Evolutionary conservation across 495 filamentous ascomycete species (phyloP).

Genomic region (Lophiostoma macrostomum): DNA sequence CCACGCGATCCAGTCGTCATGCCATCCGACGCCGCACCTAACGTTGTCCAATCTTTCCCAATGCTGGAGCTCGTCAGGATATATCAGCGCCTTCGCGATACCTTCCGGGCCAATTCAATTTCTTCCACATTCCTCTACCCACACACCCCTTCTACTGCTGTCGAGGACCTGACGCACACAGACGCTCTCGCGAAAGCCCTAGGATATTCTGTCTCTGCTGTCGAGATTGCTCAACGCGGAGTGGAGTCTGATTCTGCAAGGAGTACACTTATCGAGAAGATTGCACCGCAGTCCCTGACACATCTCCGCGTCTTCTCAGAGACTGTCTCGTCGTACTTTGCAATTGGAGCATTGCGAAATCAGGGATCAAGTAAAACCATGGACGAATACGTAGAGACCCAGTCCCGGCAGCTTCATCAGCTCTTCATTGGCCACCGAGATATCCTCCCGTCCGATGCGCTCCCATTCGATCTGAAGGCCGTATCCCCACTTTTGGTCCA

Average conservation of each 20-base stretch:
- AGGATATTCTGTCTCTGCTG: constrained; percentile 83
- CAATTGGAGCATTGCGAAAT: constrained; percentile 66
- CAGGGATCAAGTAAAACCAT: constrained; percentile 58
- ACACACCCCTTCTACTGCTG: constrained; percentile 31
- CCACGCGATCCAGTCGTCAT: constrained; percentile 25
- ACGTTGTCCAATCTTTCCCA: constrained; percentile 5
- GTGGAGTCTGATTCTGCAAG: constrained; percentile 67
- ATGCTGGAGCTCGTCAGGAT: constrained; percentile 67
- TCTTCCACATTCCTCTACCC: constrained; percentile 48
- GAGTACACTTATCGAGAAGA: constrained; percentile 74
- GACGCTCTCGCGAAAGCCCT: constrained; percentile 71
- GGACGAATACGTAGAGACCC: constrained; percentile 65
- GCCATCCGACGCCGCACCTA: constrained; percentile 16
- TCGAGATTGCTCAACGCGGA: constrained; percentile 90
- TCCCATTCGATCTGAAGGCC: constrained; percentile 48
- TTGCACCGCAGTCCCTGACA: constrained; percentile 75
- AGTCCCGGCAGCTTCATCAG: constrained; percentile 70
- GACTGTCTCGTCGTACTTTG: constrained; percentile 78
- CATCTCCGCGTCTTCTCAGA: constrained; percentile 90
- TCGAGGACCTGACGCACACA: constrained; percentile 56
- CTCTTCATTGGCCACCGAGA: constrained; percentile 57
- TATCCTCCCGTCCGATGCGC: constrained; percentile 28
- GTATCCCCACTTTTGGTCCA: constrained; percentile 67
- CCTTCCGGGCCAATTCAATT: constrained; percentile 69
- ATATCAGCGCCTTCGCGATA: constrained; percentile 76